Percentiles rank a stretch among this genome's conserved stretches.
phyloP scores from a whole-genome alignment of 73 alveolate genomes.

The Paramecium primaurelia region DNA sequence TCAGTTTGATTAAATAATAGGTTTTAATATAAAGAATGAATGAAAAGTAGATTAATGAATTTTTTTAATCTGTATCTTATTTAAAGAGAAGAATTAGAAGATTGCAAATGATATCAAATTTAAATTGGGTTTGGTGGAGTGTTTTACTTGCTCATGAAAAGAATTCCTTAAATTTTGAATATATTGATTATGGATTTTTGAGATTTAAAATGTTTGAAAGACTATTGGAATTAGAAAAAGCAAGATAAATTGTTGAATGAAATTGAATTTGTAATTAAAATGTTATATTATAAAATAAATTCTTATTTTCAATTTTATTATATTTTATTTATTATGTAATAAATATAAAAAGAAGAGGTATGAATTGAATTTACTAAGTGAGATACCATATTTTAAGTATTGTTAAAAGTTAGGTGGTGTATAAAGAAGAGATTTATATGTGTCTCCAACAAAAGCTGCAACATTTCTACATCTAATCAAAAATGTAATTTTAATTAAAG shows the following conservation, averaged over 20 bases:
- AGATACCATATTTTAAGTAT: constrained; percentile 24
- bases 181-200: constrained; percentile 29
- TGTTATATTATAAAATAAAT: neutral
- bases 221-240: neutral
- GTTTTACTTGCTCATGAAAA: constrained; percentile 1
- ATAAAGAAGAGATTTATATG: neutral
- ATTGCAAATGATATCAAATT: neutral
- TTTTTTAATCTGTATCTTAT: neutral
- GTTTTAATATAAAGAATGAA: neutral
- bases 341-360: neutral
- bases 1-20: neutral
- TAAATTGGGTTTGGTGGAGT: constrained; percentile 49
- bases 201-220: constrained; percentile 20
- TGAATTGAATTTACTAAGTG: neutral
- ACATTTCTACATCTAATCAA: constrained; percentile 4
- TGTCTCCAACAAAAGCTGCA: constrained; percentile 45
- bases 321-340: neutral
- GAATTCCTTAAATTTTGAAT: neutral
- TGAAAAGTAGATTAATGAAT: neutral
- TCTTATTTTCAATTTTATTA: neutral
- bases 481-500: neutral
- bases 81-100: constrained; percentile 40
- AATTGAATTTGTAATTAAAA: neutral
- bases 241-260: neutral
- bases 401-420: constrained; percentile 44